Evolutionary conservation across 1,284 basidiomycete genomes (phyloP).

Genomic region (Phlebopus sp.): DNA sequence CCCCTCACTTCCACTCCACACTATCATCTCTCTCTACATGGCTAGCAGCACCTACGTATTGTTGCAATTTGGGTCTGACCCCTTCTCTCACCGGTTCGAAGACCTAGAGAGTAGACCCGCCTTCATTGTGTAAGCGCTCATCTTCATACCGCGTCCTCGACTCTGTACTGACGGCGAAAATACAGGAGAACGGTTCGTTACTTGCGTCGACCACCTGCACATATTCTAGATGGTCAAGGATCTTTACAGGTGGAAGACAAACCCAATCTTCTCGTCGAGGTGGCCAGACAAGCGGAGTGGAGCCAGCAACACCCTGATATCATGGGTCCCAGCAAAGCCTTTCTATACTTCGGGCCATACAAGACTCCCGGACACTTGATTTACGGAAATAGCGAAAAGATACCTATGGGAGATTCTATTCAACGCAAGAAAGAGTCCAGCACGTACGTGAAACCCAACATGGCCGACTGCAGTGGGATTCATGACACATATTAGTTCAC

Average conservation of each 20-base stretch:
- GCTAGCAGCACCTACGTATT: conserved; percentile 43
- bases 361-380: conserved; percentile 57
- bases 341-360: conserved; percentile 68
- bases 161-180: not conserved
- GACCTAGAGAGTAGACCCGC: conserved; percentile 60
- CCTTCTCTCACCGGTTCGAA: conserved; percentile 57
- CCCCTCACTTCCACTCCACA: conserved; percentile 20
- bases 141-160: not conserved
- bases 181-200: conserved; percentile 18
- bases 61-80: conserved; percentile 61
- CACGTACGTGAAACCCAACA: conserved; percentile 45
- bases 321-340: conserved; percentile 69
- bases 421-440: conserved; percentile 56
- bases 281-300: conserved; percentile 64
- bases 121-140: conserved; percentile 58
- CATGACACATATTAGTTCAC: conserved; percentile 43
- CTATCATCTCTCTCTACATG: conserved; percentile 32
- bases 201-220: not conserved
- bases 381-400: conserved; percentile 60
- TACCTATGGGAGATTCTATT: conserved; percentile 55
- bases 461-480: not conserved
- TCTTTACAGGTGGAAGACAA: conserved; percentile 44
- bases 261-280: conserved; percentile 59
- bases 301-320: conserved; percentile 58
- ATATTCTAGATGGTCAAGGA: not conserved